Evolutionary conservation across 2,329 filamentous ascomycete species (phyloP).

Genomic region (Apiospora sp.): DNA sequence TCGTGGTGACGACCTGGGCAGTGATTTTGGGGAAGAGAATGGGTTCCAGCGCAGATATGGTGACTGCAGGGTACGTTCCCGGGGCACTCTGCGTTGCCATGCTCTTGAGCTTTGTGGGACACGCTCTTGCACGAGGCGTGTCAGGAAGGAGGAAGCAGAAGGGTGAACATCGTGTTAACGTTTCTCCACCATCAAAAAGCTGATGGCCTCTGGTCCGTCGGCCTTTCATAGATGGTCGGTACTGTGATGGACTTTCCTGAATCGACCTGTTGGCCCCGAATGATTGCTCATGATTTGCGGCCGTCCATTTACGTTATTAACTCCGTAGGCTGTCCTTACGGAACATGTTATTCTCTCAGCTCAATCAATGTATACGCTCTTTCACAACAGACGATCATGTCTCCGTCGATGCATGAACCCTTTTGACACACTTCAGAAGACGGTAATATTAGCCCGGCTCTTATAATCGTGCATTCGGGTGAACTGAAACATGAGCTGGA

Average conservation of each 20-base stretch:
- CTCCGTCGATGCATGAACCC: no score
- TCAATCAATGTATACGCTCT: not conserved
- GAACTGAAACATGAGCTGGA: no score
- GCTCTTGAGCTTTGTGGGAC: conserved; percentile 13
- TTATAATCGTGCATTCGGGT: no score
- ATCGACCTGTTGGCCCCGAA: not conserved
- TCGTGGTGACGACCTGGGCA: not conserved
- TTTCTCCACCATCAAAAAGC: not conserved
- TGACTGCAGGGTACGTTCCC: not conserved
- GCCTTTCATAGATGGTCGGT: not conserved
- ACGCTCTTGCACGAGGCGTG: not conserved
- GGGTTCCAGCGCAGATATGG: conserved; percentile 6
- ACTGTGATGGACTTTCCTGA: no score
- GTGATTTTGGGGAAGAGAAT: not conserved
- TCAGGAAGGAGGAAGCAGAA: no score
- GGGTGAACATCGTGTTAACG: not conserved
- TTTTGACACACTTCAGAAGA: no score
- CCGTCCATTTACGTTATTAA: not conserved
- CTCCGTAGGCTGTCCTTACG: not conserved
- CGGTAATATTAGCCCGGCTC: no score
- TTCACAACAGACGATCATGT: not conserved
- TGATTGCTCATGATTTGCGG: not conserved
- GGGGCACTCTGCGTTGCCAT: not conserved
- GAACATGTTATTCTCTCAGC: not conserved
- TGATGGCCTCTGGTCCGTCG: not conserved